Evolutionary conservation across 2,329 filamentous ascomycete genomes (phyloP).

Genomic region (Aspergillus sp.): DNA sequence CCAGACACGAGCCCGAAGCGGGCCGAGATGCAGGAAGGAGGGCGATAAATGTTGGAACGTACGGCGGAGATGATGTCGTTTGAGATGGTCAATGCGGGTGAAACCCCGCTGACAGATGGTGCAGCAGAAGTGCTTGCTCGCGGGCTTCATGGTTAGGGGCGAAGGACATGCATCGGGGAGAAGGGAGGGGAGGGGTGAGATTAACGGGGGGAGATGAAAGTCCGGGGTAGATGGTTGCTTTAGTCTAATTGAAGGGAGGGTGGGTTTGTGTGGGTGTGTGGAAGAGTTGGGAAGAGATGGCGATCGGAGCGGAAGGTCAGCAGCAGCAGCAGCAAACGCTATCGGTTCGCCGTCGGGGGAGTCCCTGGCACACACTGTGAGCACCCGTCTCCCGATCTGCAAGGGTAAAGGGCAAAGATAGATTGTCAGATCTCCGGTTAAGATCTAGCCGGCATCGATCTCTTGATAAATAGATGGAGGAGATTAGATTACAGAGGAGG

Average conservation of each 20-base stretch:
- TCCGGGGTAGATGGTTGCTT: background rate
- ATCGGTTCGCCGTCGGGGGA: too few relatives aligned
- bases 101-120: slow-evolving; percentile 48
- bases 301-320: background rate
- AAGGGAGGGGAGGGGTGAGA: background rate
- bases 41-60: slow-evolving; percentile 21
- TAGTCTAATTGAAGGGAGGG: background rate
- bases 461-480: too few relatives aligned
- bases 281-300: too few relatives aligned
- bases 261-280: background rate
- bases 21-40: background rate
- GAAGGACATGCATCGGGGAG: slow-evolving; percentile 19
- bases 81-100: slow-evolving; percentile 52
- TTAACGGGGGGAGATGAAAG: background rate
- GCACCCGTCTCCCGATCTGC: too few relatives aligned
- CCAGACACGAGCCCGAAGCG: background rate
- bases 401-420: too few relatives aligned
- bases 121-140: slow-evolving; percentile 47
- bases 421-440: too few relatives aligned
- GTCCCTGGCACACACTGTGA: too few relatives aligned
- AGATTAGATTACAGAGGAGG: too few relatives aligned
- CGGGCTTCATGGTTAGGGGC: slow-evolving; percentile 35
- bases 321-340: too few relatives aligned
- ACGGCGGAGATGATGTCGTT: slow-evolving; percentile 51
- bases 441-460: too few relatives aligned